Base-by-base conservation (phyloP, 2,329 filamentous ascomycete species). In the Trichoderma oligosporum region DNA sequence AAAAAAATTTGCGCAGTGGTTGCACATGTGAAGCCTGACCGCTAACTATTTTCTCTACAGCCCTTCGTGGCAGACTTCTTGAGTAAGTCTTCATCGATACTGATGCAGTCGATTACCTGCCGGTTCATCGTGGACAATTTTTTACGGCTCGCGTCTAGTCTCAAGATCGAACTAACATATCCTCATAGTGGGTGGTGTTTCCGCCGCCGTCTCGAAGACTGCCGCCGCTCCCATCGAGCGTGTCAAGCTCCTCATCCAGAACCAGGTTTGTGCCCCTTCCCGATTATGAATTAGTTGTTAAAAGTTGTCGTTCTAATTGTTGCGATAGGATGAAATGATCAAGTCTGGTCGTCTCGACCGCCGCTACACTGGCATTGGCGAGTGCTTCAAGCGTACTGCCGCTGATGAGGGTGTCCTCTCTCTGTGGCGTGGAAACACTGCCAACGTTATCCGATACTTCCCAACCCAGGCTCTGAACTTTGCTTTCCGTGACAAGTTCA, bases 381-480 rank as follows among this genome's bases (percentile, higher is more conserved):
- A 99, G 78, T 97, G 94, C 85, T 99, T 99, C 88, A 82, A 81
- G 73, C 90, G 94, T 77, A 97, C 94, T 75, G 84, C 84, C 66
- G 86, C 86, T 73, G 83, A 89, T 66, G 94, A 99, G 85, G 94
- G 94, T 89, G 80, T 94, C 71, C 87, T 94, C 78, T 87, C 93
- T 66, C 85, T 99, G 73, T 99, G 94, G 94, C 87, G 94, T 87
- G 94, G 94, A 82, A 99, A 99, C 91, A 99, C 94, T 77, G 94
- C 94, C 91, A 99, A 99, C 88, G 94, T 99, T 80, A 96, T 99
- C 86, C 94, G 94, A 89, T 99, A 99, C 85, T 99, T 99, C 91
- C 94, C 94, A 71, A 99, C 94, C 78, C 94, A 99, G 87, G 94
- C 94, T 73, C 85, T 99, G 78, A 99, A 99, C 92, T 99, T 99